Base-by-base conservation (phyloP, 2,329 filamentous ascomycete genomes). In the Calcarisporium arbuscula region DNA sequence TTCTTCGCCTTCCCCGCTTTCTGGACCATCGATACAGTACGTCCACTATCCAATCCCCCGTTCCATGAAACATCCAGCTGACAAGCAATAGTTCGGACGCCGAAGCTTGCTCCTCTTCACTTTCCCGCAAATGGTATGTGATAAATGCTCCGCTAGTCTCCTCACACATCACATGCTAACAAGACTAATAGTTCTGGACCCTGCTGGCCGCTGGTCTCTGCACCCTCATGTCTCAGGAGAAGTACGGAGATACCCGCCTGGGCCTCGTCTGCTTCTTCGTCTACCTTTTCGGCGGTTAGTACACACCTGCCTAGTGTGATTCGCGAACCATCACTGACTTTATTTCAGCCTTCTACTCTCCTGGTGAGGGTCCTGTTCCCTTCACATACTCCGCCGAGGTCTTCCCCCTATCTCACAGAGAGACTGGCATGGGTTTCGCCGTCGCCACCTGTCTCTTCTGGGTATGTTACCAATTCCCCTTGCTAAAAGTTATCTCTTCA, bases 1-100 rank as follows among this genome's bases (percentile, higher is more conserved):
- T 34, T 80, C 14, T 82, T 81, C 41, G 75, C 78, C n/a, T 77
- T 73, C 56, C 78, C 77, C 0, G 77, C 79, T 3, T 62, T 82
- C 39, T 79, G 70, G 64, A 80, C 77, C 3, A 82, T 82, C 34
- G 79, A 82, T 46, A 81, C 76, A 12, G 48, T 51, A 42, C 38
- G 48, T 30, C 16, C 9, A n/a, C 7, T 19, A 8, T 5, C 17
- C 4, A 8, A 11, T 19, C 6, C 5, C 6, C 2, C 5, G 2
- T 30, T 6, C 8, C 5, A 32, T 3, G 23, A 15, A 9, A 8
- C 10, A 16, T 3, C 6, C 19, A 17, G 33, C 39, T 50, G 36
- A 51, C 27, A 40, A 8, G 16, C n/a, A 3, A 6, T 10, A 52
- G 3, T 81, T 73, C 46, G 79, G 78, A 8, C 74, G 79, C 16